Base-by-base conservation (phyloP, 805 yeast genomes). In the Candida coleopterorum region DNA sequence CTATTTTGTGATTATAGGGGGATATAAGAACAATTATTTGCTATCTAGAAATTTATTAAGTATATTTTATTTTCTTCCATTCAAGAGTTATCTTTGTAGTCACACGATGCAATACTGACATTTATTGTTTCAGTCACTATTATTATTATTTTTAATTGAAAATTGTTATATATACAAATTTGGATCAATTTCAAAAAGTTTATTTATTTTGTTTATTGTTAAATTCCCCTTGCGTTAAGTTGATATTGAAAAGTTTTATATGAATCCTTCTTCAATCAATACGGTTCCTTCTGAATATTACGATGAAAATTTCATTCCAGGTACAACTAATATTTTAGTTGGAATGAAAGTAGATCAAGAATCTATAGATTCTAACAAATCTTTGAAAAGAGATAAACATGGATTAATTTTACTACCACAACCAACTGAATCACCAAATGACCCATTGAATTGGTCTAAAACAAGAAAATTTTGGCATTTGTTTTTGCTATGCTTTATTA, bases 351-450 rank as follows among this genome's bases (percentile, higher is more conserved):
- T 34, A 9, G 32, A 30, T 12, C 28, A 27, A 6, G 41, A 34
- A 14, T 37, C 38, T 12, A 39, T 32, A 24, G 6, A 6, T 15
- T 30, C 33, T 7, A 32, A 28, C 11, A 32, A 35, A 18, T 32
- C 34, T 10, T 12, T 32, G 10, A 27, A 44, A 15, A 51, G 49
- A 40, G 58, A 53, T 17, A 43, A 43, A 11, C 47, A 47, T 17
- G 58, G 60, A 17, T 55, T 70, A 21, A 64, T 70, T n/a, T 51
- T 72, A 22, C 52, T 66, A 7, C 76, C 76, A 1, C 75, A 71
- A 42, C 76, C 76, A 1, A 55, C 72, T 14, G 71, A 70, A 37
- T 68, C 75, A 3, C 56, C 60, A 20, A 71, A 72, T 41, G 77
- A 72, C 47, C 76, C 76, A 4, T 55, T 70, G 18, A 72, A 70